These are phyloP conservation scores for Trichosanthes truncata DNA, from an alignment of 306 rosid species.

Conservation along the genomic window DNA sequence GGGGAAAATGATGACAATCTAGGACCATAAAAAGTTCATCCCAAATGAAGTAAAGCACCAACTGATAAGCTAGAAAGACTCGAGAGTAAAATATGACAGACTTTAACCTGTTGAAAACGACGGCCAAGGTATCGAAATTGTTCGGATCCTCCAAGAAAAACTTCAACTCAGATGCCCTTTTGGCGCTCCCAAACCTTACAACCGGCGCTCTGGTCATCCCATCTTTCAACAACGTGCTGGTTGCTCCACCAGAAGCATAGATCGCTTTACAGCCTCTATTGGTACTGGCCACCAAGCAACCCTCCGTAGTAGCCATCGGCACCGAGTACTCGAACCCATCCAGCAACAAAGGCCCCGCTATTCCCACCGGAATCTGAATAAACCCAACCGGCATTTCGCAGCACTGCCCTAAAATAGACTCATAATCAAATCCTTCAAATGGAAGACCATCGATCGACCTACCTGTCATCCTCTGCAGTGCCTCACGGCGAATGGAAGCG, in stretches of 20 bases:
- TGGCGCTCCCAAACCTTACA: slow-evolving; percentile 10
- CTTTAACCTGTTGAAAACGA: slow-evolving; percentile 8
- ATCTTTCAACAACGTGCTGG: slow-evolving; percentile 8
- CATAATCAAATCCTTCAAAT: slow-evolving; percentile 11
- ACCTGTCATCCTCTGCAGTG: slow-evolving; percentile 7
- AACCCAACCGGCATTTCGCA: slow-evolving; percentile 13
- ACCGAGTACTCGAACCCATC: slow-evolving; percentile 12
- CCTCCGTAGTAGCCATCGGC: slow-evolving; percentile 15
- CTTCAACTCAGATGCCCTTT: slow-evolving; percentile 13
- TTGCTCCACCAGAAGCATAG: slow-evolving; percentile 10
- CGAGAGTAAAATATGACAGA: background rate
- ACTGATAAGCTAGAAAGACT: background rate
- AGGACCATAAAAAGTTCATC: background rate
- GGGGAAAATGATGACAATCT: background rate
- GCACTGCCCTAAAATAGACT: slow-evolving; percentile 15
- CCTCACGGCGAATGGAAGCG: slow-evolving; percentile 7
- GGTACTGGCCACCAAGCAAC: slow-evolving; percentile 15
- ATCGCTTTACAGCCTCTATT: slow-evolving; percentile 13
- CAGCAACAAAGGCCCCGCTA: slow-evolving; percentile 11
- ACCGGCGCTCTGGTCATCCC: slow-evolving; percentile 16
- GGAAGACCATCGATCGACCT: slow-evolving; percentile 7
- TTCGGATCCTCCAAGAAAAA: slow-evolving; percentile 6
- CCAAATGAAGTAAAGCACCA: background rate
- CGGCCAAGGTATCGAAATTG: slow-evolving; percentile 10
- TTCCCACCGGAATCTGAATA: slow-evolving; percentile 16